These are phyloP conservation scores for Kurtzmaniella fragi DNA, from an alignment of 805 yeast species.

Conservation along the genomic window DNA sequence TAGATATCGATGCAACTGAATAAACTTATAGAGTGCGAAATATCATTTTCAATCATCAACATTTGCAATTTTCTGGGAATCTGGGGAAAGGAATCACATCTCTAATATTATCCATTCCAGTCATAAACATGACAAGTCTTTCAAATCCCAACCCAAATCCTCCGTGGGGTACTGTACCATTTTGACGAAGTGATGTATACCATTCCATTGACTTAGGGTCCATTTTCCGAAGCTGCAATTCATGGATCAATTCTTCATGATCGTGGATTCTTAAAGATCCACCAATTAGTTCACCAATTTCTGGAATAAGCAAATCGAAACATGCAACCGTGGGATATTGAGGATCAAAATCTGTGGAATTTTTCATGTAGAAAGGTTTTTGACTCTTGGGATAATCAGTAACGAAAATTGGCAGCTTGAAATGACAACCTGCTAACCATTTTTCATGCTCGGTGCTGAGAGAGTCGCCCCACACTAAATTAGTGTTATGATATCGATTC, in stretches of 20 bases:
- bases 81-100: slow-evolving; percentile 89
- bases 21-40: no score
- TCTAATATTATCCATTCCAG: slow-evolving; percentile 71
- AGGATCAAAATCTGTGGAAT: slow-evolving; percentile 28
- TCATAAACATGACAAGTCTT: slow-evolving; percentile 67
- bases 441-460: slow-evolving; percentile 86
- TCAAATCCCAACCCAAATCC: slow-evolving; percentile 97
- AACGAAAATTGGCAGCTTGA: slow-evolving; percentile 75
- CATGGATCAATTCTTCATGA: slow-evolving; percentile 39
- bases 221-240: slow-evolving; percentile 55
- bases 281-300: slow-evolving; percentile 89
- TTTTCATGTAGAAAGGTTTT: slow-evolving; percentile 92
- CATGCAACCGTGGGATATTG: slow-evolving; percentile 69
- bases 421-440: slow-evolving; percentile 71
- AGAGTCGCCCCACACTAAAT: slow-evolving; percentile 60
- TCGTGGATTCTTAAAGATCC: slow-evolving; percentile 88
- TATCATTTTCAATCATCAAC: no score
- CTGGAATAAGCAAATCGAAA: slow-evolving; percentile 85
- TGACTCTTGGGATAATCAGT: slow-evolving; percentile 76
- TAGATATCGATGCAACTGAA: no score
- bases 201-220: slow-evolving; percentile 59
- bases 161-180: slow-evolving; percentile 90
- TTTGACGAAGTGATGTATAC: slow-evolving; percentile 70
- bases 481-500: slow-evolving; percentile 10
- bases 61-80: slow-evolving; percentile 41